Conservation (phyloP, 257 asterid species). For the Fraxinus excelsior region DNA sequence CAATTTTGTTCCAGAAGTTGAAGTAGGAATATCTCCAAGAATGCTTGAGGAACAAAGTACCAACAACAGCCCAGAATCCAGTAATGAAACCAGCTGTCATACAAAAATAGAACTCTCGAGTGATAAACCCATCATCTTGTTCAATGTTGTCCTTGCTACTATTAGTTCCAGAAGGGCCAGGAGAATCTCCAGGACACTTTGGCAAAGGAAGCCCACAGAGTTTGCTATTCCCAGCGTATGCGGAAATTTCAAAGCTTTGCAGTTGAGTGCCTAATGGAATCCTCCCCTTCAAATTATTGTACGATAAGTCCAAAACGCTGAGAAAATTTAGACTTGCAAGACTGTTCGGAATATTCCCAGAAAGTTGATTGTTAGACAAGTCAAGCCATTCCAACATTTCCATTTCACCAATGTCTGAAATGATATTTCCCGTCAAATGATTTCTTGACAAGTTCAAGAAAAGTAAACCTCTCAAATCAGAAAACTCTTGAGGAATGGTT, state of each 20-base stretch:
- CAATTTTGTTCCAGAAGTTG: conserved; percentile 4
- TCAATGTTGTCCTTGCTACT: background rate
- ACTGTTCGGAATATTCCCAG: conserved; percentile 10
- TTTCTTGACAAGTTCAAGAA: conserved; percentile 42
- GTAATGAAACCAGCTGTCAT: conserved; percentile 27
- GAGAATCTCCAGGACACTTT: conserved; percentile 26
- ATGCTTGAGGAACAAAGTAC: conserved; percentile 21
- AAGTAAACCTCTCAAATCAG: conserved; percentile 14
- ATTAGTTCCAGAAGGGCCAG: background rate
- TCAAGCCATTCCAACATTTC: conserved; percentile 21
- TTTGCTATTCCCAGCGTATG: conserved; percentile 16
- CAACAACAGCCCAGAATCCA: conserved; percentile 39
- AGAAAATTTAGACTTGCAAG: conserved; percentile 14
- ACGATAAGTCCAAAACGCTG: background rate
- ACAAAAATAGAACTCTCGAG: conserved; percentile 18
- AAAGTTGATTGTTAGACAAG: conserved; percentile 25
- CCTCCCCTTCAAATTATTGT: background rate
- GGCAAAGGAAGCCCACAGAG: conserved; percentile 41
- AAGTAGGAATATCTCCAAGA: conserved; percentile 32
- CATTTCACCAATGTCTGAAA: conserved; percentile 28
- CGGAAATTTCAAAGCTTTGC: background rate
- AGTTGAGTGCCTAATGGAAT: conserved; percentile 5
- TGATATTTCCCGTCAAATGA: conserved; percentile 26
- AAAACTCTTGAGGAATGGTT: conserved; percentile 19
- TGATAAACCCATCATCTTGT: conserved; percentile 11